phyloP scores from a whole-genome alignment of 1,284 basidiomycete genomes.

The Malassezia brasiliensis region DNA sequence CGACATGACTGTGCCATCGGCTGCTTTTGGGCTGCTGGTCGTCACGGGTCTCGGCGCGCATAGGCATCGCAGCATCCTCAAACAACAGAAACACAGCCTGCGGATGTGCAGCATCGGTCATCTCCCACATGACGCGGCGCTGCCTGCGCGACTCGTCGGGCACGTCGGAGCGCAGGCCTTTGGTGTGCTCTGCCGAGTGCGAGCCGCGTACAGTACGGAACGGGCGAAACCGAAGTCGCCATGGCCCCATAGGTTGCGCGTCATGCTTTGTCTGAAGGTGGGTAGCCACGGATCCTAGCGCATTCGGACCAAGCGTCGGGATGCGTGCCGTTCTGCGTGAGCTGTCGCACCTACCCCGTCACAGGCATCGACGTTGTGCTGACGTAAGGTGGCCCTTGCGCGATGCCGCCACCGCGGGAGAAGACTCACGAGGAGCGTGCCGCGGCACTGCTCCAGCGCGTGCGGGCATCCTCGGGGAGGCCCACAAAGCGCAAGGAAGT shows the following conservation, averaged over 20 bases:
- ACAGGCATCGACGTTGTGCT: constrained; percentile 10
- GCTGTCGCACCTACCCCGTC: constrained; percentile 8
- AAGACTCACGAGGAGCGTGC: constrained; percentile 11
- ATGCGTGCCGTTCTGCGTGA: constrained; percentile 13
- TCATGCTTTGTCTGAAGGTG: constrained; percentile 13
- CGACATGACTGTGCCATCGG: constrained; percentile 14
- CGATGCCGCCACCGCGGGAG: constrained; percentile 2
- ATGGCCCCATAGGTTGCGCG: constrained; percentile 7
- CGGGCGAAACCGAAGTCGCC: constrained; percentile 15
- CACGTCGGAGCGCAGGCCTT: background rate
- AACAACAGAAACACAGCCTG: constrained; percentile 9
- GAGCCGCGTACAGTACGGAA: background rate
- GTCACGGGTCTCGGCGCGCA: constrained; percentile 2
- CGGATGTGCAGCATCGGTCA: constrained; percentile 8
- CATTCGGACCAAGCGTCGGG: constrained; percentile 11
- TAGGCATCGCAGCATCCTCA: constrained; percentile 12
- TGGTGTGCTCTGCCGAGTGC: constrained; percentile 1
- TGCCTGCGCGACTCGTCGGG: background rate
- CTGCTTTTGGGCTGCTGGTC: background rate
- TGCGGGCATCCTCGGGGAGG: background rate
- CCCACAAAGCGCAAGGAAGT: background rate
- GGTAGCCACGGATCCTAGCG: constrained; percentile 1
- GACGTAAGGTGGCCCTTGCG: constrained; percentile 4
- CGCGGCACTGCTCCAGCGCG: constrained; percentile 3
- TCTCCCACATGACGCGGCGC: constrained; percentile 14